Evolutionary conservation across 495 filamentous ascomycete species (phyloP).

Genomic region (Xylaria grammica): DNA sequence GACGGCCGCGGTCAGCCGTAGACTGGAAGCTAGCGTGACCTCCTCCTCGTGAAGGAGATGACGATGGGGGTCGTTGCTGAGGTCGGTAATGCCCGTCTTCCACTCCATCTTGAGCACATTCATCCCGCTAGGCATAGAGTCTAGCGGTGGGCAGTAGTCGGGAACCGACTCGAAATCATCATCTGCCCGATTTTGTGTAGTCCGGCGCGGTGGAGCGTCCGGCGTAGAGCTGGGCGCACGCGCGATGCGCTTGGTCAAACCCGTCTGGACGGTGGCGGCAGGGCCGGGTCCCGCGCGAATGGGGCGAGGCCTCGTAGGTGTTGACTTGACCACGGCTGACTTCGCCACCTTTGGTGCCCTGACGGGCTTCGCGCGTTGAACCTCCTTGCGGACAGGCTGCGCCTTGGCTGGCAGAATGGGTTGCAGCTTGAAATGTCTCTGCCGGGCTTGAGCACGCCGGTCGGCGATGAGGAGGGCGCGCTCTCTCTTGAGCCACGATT

Average conservation of each 20-base stretch:
- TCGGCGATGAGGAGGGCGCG: constrained; percentile 62
- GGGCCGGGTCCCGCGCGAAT: constrained; percentile 39
- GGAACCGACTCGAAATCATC: constrained; percentile 80
- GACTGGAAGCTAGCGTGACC: constrained; percentile 73
- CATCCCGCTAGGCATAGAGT: constrained; percentile 59
- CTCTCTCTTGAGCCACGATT: constrained; percentile 67
- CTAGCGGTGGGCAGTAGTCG: constrained; percentile 77
- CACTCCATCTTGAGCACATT: constrained; percentile 85
- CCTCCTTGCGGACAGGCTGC: constrained; percentile 36
- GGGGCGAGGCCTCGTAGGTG: constrained; percentile 27
- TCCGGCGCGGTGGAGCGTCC: constrained; percentile 46
- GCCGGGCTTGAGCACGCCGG: constrained; percentile 39
- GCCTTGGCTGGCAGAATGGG: constrained; percentile 49
- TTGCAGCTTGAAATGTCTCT: constrained; percentile 39
- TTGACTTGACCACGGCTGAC: constrained; percentile 15
- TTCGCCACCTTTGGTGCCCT: constrained; percentile 53
- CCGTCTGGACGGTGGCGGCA: constrained; percentile 11
- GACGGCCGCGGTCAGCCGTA: constrained; percentile 86
- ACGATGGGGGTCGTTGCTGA: constrained; percentile 77
- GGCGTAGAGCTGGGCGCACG: constrained; percentile 43
- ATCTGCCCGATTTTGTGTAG: constrained; percentile 73
- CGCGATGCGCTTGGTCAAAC: constrained; percentile 39
- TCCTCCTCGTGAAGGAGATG: constrained; percentile 81
- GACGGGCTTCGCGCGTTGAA: constrained; percentile 40
- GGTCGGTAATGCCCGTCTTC: constrained; percentile 81